These are phyloP conservation scores for Clathrus columnatus DNA, from an alignment of 768 basidiomycete species.

Conservation along the genomic window DNA sequence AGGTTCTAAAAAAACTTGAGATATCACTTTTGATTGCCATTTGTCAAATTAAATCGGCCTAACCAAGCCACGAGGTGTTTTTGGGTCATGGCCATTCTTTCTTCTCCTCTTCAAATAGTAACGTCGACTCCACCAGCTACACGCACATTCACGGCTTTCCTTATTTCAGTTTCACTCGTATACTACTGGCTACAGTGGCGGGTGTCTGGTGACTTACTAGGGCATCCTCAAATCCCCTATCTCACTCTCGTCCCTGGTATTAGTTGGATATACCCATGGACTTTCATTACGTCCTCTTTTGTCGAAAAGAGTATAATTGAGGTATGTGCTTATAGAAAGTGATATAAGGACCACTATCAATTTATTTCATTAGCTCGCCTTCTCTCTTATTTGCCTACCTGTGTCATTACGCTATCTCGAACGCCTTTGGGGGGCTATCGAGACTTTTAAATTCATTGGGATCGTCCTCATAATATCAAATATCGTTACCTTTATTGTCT, in stretches of 20 bases:
- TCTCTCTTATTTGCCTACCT: slow-evolving; percentile 69
- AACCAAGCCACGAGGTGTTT: background rate
- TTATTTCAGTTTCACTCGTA: slow-evolving; percentile 47
- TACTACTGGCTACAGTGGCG: slow-evolving; percentile 50
- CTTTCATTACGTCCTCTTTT: slow-evolving; percentile 78
- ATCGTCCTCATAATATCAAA: slow-evolving; percentile 76
- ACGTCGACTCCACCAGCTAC: slow-evolving; percentile 74
- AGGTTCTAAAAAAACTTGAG: no score
- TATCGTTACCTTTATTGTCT: slow-evolving; percentile 79
- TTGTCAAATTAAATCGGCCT: background rate
- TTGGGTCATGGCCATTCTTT: slow-evolving; percentile 59
- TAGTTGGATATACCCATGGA: slow-evolving; percentile 86
- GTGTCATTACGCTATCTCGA: slow-evolving; percentile 86
- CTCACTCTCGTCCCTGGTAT: slow-evolving; percentile 75
- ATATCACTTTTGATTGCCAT: background rate
- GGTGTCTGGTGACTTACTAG: slow-evolving; percentile 26
- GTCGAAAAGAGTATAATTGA: slow-evolving; percentile 80
- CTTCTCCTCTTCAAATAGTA: slow-evolving; percentile 59
- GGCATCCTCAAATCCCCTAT: slow-evolving; percentile 39
- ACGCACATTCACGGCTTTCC: slow-evolving; percentile 50
- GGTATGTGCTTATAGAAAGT: slow-evolving; percentile 48
- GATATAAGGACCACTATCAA: background rate
- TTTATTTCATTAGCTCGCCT: slow-evolving; percentile 51
- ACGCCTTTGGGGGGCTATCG: slow-evolving; percentile 84
- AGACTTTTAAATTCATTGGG: slow-evolving; percentile 78